Evolutionary conservation across 495 filamentous ascomycete genomes (phyloP).

Genomic region (Hypomontagnella monticulosa): DNA sequence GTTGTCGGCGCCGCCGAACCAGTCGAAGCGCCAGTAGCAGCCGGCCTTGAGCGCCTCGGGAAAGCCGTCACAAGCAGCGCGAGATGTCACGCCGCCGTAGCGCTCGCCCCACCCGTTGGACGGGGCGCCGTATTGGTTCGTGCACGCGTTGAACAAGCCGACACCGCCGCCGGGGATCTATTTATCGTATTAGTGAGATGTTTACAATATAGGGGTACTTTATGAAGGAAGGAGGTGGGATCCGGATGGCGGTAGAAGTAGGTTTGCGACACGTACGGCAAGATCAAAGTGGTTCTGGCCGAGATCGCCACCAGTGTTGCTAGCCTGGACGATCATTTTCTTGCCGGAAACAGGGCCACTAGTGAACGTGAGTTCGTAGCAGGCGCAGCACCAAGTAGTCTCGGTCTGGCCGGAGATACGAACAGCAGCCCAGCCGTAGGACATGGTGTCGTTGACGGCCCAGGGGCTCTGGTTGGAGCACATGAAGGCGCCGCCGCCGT

Average conservation of each 20-base stretch:
- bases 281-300: constrained; percentile 70
- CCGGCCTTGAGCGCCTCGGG: constrained; percentile 66
- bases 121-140: constrained; percentile 67
- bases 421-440: constrained; percentile 74
- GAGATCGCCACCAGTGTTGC: constrained; percentile 71
- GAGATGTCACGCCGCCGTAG: constrained; percentile 67
- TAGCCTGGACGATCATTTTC: constrained; percentile 74
- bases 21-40: constrained; percentile 77
- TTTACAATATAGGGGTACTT: not conserved
- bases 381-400: constrained; percentile 70
- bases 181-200: constrained; percentile 1
- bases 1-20: constrained; percentile 71
- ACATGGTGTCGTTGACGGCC: constrained; percentile 64
- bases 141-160: constrained; percentile 71
- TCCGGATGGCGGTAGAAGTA: constrained; percentile 5
- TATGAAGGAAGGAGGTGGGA: constrained; percentile 52
- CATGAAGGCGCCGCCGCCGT: constrained; percentile 67
- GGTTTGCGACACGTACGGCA: constrained; percentile 51
- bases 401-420: constrained; percentile 63
- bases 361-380: constrained; percentile 74
- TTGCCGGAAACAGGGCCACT: constrained; percentile 63
- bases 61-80: constrained; percentile 64
- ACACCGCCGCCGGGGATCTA: constrained; percentile 74
- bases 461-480: constrained; percentile 71
- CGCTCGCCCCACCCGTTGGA: constrained; percentile 67